Evolutionary conservation across 148 eudicot genomes (phyloP).

Genomic region (Camellia sinensis): DNA sequence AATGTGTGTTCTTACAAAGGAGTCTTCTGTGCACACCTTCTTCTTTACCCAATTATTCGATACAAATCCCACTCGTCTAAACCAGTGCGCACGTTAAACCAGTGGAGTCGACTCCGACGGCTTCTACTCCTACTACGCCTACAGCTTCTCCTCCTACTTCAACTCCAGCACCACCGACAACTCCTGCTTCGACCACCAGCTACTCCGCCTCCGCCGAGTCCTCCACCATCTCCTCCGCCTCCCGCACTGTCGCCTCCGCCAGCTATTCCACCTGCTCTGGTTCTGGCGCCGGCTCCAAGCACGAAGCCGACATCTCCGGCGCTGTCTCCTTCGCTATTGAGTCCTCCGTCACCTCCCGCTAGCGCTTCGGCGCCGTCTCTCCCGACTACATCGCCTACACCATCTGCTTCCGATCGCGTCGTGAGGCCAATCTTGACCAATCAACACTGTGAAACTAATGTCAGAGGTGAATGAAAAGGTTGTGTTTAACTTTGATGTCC

Average conservation of each 20-base stretch:
- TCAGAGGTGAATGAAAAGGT: conserved; percentile 58
- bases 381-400: conserved; percentile 29
- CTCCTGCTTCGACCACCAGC: no score
- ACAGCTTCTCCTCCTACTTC: no score
- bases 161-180: no score
- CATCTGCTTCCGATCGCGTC: conserved; percentile 40
- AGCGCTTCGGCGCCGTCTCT: conserved; percentile 24
- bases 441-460: conserved; percentile 51
- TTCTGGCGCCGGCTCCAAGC: conserved; percentile 19
- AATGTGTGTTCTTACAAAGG: conserved; percentile 82
- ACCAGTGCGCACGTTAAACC: no score
- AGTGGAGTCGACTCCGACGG: no score
- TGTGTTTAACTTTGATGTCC: conserved; percentile 33
- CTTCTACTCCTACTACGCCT: no score
- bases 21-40: conserved; percentile 49
- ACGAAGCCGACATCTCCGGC: conserved; percentile 9
- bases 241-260: conserved; percentile 18
- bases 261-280: conserved; percentile 23
- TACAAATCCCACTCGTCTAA: no score
- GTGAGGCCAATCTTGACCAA: conserved; percentile 71
- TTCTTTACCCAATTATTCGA: no score
- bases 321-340: conserved; percentile 9
- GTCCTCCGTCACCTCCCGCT: conserved; percentile 31
- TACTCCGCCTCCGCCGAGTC: background rate
- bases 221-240: conserved; percentile 18